These are phyloP conservation scores for Lolium rigidum DNA, from an alignment of 176 grass and related monocot genomes.

Conservation along the genomic window DNA sequence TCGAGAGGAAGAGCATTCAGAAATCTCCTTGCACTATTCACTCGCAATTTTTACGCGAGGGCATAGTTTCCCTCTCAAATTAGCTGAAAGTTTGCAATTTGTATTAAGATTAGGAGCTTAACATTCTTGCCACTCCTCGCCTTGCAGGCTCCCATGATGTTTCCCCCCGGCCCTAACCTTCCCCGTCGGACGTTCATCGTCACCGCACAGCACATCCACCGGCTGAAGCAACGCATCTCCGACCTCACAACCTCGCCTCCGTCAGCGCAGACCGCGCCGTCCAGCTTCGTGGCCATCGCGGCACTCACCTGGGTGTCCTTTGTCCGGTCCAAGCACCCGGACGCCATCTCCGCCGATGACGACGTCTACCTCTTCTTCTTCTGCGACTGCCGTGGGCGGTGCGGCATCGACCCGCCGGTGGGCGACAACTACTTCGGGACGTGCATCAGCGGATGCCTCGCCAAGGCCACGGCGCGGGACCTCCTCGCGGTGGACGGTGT, in stretches of 20 bases:
- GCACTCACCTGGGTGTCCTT: background rate
- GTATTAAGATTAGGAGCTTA: too few species aligned
- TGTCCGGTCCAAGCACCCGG: background rate
- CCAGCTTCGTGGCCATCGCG: background rate
- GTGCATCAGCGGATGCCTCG: slow-evolving; percentile 15
- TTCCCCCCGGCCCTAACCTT: background rate
- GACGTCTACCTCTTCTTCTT: slow-evolving; percentile 29
- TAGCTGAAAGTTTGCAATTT: too few species aligned
- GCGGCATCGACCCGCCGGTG: slow-evolving; percentile 16
- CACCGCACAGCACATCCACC: background rate
- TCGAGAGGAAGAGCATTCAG: too few species aligned
- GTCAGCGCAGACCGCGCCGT: background rate
- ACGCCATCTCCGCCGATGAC: background rate
- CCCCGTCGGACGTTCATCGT: background rate
- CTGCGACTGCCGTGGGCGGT: slow-evolving; percentile 3
- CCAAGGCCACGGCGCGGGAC: background rate
- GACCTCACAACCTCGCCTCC: background rate
- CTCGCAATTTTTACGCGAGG: too few species aligned
- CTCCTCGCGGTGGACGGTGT: background rate
- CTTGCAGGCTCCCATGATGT: background rate
- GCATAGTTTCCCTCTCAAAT: too few species aligned
- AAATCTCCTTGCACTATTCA: too few species aligned
- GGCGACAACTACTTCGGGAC: background rate
- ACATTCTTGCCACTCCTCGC: too few species aligned
- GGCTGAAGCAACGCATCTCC: background rate